A percentile compares a stretch with the other conserved stretches of the same genome.
Conservation (phyloP, 495 filamentous ascomycete species). For the Diplogelasinospora grovesii region DNA sequence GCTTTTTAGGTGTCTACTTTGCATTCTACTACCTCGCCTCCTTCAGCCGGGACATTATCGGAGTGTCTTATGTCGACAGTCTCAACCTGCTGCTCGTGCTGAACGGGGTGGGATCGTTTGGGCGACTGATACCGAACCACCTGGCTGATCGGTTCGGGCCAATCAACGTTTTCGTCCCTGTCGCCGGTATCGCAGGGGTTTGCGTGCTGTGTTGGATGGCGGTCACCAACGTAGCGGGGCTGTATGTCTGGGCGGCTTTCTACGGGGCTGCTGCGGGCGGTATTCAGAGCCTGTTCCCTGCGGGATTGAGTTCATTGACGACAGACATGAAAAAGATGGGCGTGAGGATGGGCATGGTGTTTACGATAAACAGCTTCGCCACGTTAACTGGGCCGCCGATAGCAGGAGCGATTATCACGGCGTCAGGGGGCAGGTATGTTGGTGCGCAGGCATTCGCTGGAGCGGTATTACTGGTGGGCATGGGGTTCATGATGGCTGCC, state of each 20-base stretch:
- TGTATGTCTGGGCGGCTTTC: slow-evolving; percentile 56
- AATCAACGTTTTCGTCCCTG: slow-evolving; percentile 57
- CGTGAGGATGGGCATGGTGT: slow-evolving; percentile 72
- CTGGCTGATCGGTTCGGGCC: slow-evolving; percentile 55
- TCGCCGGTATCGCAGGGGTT: slow-evolving; percentile 42
- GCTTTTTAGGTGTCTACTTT: slow-evolving; percentile 69
- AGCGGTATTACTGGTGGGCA: slow-evolving; percentile 35
- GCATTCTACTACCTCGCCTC: slow-evolving; percentile 66
- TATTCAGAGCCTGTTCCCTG: slow-evolving; percentile 65
- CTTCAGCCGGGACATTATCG: slow-evolving; percentile 48
- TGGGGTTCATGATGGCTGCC: slow-evolving; percentile 36
- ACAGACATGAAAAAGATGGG: slow-evolving; percentile 63
- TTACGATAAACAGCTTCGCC: slow-evolving; percentile 68
- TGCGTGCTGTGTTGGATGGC: slow-evolving; percentile 58
- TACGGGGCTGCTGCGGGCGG: slow-evolving; percentile 62
- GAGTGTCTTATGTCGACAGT: slow-evolving; percentile 43
- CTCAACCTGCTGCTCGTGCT: slow-evolving; percentile 66
- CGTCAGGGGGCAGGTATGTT: slow-evolving; percentile 47
- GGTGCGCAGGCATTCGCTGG: slow-evolving; percentile 61
- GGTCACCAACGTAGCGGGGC: slow-evolving; percentile 39
- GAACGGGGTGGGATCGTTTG: slow-evolving; percentile 61
- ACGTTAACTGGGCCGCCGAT: slow-evolving; percentile 69
- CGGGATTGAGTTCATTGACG: slow-evolving; percentile 50
- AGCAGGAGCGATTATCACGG: slow-evolving; percentile 58
- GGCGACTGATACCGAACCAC: slow-evolving; percentile 57